Conservation (phyloP, 306 rosid species). For the Fragaria vesca region DNA sequence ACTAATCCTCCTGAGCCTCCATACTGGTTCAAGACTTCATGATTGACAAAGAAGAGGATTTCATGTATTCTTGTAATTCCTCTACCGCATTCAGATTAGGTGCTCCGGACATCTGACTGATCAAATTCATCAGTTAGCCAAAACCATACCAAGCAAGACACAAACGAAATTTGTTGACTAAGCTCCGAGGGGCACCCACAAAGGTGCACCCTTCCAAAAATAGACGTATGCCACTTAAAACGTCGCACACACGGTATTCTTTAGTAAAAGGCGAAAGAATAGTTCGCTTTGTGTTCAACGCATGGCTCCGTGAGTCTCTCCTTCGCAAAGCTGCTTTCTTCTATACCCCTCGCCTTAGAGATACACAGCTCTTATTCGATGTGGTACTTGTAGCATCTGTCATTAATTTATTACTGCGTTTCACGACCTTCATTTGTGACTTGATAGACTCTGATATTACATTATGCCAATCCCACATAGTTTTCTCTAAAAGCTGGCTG, state of each 20-base stretch:
- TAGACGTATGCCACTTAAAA: constrained; percentile 27
- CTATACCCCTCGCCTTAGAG: background rate
- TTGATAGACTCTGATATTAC: background rate
- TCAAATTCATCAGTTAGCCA: too few relatives aligned
- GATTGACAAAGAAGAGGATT: too few relatives aligned
- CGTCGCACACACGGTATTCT: constrained; percentile 7
- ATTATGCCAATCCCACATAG: background rate
- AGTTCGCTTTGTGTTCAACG: constrained; percentile 12
- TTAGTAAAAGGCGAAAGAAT: constrained; percentile 24
- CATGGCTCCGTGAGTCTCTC: background rate
- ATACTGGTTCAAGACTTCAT: too few relatives aligned
- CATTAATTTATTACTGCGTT: background rate
- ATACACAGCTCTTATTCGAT: background rate
- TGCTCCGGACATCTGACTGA: too few relatives aligned
- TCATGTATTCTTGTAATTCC: too few relatives aligned
- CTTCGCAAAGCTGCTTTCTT: background rate
- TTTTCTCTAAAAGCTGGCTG: background rate
- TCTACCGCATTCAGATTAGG: too few relatives aligned
- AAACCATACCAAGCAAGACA: too few relatives aligned
- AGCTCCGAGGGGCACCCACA: background rate
- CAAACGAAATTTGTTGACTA: too few relatives aligned
- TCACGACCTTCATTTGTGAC: background rate
- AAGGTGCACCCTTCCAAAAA: constrained; percentile 23
- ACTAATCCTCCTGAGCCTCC: background rate
- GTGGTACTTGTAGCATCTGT: background rate